A percentile compares a stretch with the other conserved stretches of the same genome.
These are phyloP conservation scores for Pythium phragmitis DNA, from an alignment of 352 stramenopile genomes.

Conservation along the genomic window DNA sequence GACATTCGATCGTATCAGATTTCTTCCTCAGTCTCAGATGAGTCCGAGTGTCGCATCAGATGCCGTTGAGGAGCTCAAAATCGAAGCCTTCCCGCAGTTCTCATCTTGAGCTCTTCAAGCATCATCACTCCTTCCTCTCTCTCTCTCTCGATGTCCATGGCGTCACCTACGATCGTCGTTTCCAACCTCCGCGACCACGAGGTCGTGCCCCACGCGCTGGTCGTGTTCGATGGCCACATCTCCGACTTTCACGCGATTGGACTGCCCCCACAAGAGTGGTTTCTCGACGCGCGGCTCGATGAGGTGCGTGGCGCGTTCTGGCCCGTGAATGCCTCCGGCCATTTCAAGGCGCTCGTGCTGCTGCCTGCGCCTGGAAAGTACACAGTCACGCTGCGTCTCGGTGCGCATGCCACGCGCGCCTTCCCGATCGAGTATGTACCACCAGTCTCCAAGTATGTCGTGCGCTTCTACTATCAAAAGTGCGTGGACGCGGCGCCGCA, in stretches of 20 bases:
- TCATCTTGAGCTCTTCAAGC: not conserved
- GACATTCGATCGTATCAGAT: too few relatives aligned
- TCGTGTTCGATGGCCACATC: constrained; percentile 52
- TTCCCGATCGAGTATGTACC: constrained; percentile 43
- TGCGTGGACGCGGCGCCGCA: constrained; percentile 33
- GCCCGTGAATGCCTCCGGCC: constrained; percentile 44
- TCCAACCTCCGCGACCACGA: constrained; percentile 86
- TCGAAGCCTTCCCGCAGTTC: not conserved
- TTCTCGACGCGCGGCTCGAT: constrained; percentile 45
- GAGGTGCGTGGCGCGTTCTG: constrained; percentile 32
- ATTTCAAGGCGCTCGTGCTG: constrained; percentile 65
- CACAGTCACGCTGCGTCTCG: constrained; percentile 16
- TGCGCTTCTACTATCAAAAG: constrained; percentile 75
- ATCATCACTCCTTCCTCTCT: not conserved
- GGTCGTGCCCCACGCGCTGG: constrained; percentile 51
- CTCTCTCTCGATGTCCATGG: constrained; percentile 4
- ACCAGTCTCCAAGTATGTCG: constrained; percentile 31
- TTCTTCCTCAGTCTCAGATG: not conserved
- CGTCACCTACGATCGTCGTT: constrained; percentile 48
- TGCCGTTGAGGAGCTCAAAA: not conserved
- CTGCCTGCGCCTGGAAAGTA: constrained; percentile 48
- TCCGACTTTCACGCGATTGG: constrained; percentile 2
- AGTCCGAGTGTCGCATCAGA: not conserved
- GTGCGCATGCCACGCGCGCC: constrained; percentile 15
- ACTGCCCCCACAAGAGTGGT: constrained; percentile 24